Base-by-base conservation (phyloP, 2,329 filamentous ascomycete species). In the Ceratocystis alfenasii region DNA sequence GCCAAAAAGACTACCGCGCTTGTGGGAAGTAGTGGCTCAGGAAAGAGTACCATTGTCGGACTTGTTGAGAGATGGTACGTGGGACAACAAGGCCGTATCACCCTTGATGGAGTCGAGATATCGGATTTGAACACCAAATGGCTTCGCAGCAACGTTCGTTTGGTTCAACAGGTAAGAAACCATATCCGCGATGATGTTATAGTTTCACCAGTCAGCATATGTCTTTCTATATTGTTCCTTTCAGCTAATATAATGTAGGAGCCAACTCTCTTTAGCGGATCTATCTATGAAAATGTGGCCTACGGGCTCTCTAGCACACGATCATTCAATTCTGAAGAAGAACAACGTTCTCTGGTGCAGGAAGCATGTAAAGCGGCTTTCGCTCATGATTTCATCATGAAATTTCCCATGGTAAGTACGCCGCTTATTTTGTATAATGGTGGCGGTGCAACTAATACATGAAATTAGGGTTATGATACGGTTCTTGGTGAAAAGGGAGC, bases 401-500 rank as follows among this genome's bases (percentile, higher is more conserved):
- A 76, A 3, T 72, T 84, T 0, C 81, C 81, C 5, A 72, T 74
- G 15, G 71, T 71, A 67, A 61, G 68, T 28, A 53, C 25, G 8
- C 25, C 6, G 8, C 15, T 25, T 53, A 66, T 57, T 44, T 6
- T 7, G 6, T 20, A n/a, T 4, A 15, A 41, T 41, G 36, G 3
- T 1, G 3, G 15, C 3, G 10, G 10, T 15, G 36, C 36, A 25
- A 15, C 33, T 46, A 12, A 46, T 15, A 17, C 33, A 30, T 3
- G 2, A 22, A 28, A 33, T 17, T 28, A 76, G 72, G 82, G 81
- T 3, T 88, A 87, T 69, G 77, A 82, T 1, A 86, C 85, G 0
- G 74, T 77, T 25, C 84, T 88, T 3, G 86, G 86, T 1, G 84
- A 88, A 70, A 79, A 81, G 12, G 86, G 86, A 0, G 82, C 84